These are phyloP conservation scores for Coemansia sp. DNA, from an alignment of 192 early-diverging fungal species.

Conservation along the genomic window DNA sequence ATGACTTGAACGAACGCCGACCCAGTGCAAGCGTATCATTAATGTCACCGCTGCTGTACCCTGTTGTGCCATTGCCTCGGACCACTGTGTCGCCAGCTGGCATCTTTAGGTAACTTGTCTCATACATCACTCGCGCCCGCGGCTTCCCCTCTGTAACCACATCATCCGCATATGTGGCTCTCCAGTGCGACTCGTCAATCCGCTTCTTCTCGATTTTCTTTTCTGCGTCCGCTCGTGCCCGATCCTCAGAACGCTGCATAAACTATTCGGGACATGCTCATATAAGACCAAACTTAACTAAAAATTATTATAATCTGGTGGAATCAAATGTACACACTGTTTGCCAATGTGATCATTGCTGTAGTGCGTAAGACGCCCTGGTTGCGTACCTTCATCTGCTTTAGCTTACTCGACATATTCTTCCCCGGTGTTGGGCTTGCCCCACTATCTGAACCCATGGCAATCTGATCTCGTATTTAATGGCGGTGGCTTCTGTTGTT, in stretches of 20 bases:
- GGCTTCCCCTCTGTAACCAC: constrained; percentile 23
- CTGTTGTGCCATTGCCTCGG: background rate
- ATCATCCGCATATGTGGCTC: constrained; percentile 29
- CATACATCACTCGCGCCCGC: constrained; percentile 31
- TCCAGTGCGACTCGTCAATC: constrained; percentile 51
- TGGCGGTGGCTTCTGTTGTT: background rate
- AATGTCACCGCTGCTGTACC: background rate
- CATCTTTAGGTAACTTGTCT: constrained; percentile 49
- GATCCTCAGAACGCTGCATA: constrained; percentile 49
- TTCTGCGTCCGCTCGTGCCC: constrained; percentile 22
- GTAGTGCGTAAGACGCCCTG: background rate
- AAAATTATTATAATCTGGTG: background rate
- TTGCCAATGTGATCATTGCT: background rate
- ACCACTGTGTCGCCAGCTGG: constrained; percentile 16
- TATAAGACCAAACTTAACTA: background rate
- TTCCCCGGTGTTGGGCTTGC: background rate
- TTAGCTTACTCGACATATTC: constrained; percentile 29
- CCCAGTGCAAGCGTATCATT: constrained; percentile 9
- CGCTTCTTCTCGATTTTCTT: constrained; percentile 27
- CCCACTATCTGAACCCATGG: constrained; percentile 9
- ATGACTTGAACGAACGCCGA: constrained; percentile 42
- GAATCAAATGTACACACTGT: background rate
- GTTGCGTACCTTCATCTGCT: constrained; percentile 25
- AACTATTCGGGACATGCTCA: constrained; percentile 22
- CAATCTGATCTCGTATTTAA: background rate